These are phyloP conservation scores for Hsuehochloa calcarea DNA, from an alignment of 176 grass and related monocot genomes.

Conservation along the genomic window DNA sequence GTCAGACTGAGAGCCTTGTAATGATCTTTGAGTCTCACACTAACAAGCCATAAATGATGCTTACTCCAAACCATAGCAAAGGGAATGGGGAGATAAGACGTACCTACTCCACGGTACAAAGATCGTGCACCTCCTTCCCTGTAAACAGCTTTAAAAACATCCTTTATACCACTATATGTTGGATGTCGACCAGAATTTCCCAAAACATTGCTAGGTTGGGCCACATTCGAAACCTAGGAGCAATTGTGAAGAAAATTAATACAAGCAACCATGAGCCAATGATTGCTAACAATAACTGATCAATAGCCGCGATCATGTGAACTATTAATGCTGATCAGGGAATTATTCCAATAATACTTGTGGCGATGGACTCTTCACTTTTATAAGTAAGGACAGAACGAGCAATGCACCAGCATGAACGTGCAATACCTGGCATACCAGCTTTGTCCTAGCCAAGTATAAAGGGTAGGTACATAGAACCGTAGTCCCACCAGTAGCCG, in stretches of 20 bases:
- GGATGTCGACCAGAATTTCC: conserved; percentile 50
- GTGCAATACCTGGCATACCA: conserved; percentile 85
- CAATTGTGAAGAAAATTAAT: conserved; percentile 3
- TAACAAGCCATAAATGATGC: not conserved
- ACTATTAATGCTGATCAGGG: not conserved
- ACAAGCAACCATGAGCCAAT: not conserved
- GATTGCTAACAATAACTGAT: not conserved
- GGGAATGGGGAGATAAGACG: not conserved
- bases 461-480: conserved; percentile 95
- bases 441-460: conserved; percentile 86
- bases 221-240: conserved; percentile 48
- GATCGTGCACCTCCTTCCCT: conserved; percentile 72
- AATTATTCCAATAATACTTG: not conserved
- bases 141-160: conserved; percentile 89
- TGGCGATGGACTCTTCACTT: not conserved
- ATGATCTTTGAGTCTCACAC: not conserved
- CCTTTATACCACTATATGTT: conserved; percentile 66
- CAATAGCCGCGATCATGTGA: not conserved
- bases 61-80: not conserved
- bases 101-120: conserved; percentile 83
- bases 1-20: no score
- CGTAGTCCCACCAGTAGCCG: conserved; percentile 86
- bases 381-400: not conserved
- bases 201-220: conserved; percentile 43
- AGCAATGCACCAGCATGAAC: not conserved